Conservation (phyloP, 768 basidiomycete species). For the Antrodiella citrinella region DNA sequence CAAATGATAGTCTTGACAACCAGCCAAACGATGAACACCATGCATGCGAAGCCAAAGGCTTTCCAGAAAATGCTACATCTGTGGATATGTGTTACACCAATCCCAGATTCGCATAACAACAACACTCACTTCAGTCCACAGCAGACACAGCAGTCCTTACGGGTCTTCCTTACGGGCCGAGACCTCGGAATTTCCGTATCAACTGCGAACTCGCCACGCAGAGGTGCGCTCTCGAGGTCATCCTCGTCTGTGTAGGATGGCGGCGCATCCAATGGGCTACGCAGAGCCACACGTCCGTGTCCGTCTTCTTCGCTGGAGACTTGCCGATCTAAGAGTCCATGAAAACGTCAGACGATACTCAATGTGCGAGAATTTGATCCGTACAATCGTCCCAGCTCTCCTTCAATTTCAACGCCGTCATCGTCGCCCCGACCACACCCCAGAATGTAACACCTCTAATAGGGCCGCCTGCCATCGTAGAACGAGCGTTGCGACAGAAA, state of each 20-base stretch:
- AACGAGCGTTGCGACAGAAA: background rate
- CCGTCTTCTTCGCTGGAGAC: constrained; percentile 34
- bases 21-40: constrained; percentile 33
- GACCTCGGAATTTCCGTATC: constrained; percentile 19
- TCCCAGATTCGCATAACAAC: no score
- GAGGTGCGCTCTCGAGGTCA: constrained; percentile 3
- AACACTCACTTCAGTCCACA: constrained; percentile 39
- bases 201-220: constrained; percentile 10
- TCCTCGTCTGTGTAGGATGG: background rate
- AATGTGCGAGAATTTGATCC: no score
- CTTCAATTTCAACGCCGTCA: constrained; percentile 41
- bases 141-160: constrained; percentile 38
- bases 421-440: constrained; percentile 34
- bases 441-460: constrained; percentile 24
- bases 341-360: no score
- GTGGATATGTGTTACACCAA: no score
- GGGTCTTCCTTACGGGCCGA: constrained; percentile 25
- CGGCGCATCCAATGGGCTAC: constrained; percentile 15
- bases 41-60: constrained; percentile 41
- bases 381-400: constrained; percentile 39
- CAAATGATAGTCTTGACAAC: constrained; percentile 37
- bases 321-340: constrained; percentile 41
- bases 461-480: background rate
- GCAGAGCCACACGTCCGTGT: constrained; percentile 18
- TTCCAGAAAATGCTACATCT: constrained; percentile 50